phyloP scores from a whole-genome alignment of 2,329 filamentous ascomycete species.

The Pyricularia sp. region DNA sequence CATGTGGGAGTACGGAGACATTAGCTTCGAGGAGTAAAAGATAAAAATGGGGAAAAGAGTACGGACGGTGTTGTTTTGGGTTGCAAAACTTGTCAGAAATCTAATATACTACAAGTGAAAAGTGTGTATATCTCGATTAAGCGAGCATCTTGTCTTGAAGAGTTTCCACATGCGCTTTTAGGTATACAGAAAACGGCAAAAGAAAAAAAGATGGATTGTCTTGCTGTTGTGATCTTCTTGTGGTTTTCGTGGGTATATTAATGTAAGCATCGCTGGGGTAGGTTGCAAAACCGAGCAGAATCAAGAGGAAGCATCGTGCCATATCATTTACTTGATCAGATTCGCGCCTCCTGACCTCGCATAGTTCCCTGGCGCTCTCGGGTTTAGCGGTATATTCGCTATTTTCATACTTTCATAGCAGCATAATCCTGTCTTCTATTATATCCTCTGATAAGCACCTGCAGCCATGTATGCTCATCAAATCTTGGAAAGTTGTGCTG shows the following conservation, averaged over 20 bases:
- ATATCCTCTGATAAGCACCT: too few species aligned
- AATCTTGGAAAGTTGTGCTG: too few species aligned
- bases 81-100: not conserved
- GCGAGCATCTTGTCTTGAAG: not conserved
- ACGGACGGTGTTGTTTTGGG: too few species aligned
- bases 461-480: too few species aligned
- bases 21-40: slow-evolving; percentile 66
- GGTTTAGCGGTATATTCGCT: not conserved
- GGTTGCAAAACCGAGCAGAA: too few species aligned
- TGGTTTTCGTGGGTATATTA: not conserved
- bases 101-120: not conserved
- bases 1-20: slow-evolving; percentile 97
- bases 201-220: not conserved
- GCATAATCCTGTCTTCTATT: too few species aligned
- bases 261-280: not conserved
- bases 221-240: not conserved
- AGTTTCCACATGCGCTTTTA: not conserved
- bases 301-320: not conserved
- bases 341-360: not conserved
- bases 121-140: not conserved
- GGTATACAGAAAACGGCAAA: not conserved
- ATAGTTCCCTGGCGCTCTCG: not conserved
- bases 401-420: not conserved
- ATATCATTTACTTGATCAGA: not conserved
- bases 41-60: too few species aligned